Base-by-base conservation (phyloP, 768 basidiomycete genomes). In the Amanita pseudoporphyria region DNA sequence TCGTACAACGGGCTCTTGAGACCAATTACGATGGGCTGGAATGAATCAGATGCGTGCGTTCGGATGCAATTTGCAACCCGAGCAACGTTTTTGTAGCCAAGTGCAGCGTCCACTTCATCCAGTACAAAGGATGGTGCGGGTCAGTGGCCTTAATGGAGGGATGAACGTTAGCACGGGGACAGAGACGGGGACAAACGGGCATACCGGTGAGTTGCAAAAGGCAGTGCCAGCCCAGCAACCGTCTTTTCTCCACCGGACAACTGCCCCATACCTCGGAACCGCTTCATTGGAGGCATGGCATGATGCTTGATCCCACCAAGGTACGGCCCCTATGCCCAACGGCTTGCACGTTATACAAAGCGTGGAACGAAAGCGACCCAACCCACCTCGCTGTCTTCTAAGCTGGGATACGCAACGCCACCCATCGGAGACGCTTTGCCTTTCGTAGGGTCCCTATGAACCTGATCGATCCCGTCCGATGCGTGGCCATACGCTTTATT, bases 281-380 rank as follows among this genome's bases (percentile, higher is more conserved):
- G 87, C 64, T 99, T 99, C 85, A 97, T 95, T 0, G 96, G 96
- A 0, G 96, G 96, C 96, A 98, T 99, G 1, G 95, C 94, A 60
- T 98, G 95, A 62, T 98, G 98, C 65, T 96, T 97, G 70, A 99
- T 90, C 47, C 96, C 68, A 6, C 66, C 68, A 26, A 63, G 60
- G 45, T 64, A 63, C 21, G 59, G 64, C 58, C 67, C 64, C 66
- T 69, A 40, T 7, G 22, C 19, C 32, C 49, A 45, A 44, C 14
- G 18, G 21, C 12, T 13, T 22, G 2, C 31, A n/a, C 10, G 16
- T 18, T 13, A 9, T 3, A 9, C 9, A 6, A 33, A n/a, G n/a
- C n/a, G n/a, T 38, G 21, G 21, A 19, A 12, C 3, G 9, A 41
- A 9, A 6, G 13, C 14, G 37, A 40, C 26, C 24, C 43, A 26